Percentiles rank a stretch among this genome's conserved stretches.
Evolutionary conservation across 192 early-diverging fungal genomes (phyloP).

Genomic region (Gamsiella multidivaricata): DNA sequence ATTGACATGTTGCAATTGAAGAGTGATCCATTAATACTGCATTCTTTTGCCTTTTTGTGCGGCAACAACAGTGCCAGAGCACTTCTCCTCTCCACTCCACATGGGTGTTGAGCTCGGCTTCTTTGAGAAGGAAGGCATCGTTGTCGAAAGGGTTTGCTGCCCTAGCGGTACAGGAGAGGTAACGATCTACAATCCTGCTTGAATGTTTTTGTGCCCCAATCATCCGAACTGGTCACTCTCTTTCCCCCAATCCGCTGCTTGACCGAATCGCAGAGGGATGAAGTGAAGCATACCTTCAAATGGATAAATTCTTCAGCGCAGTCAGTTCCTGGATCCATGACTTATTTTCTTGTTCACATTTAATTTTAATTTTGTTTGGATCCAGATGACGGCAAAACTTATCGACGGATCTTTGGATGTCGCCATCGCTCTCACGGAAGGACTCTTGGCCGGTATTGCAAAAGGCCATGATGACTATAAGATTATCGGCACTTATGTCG

Average conservation of each 20-base stretch:
- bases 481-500: slow-evolving; percentile 85
- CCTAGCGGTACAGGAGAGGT: slow-evolving; percentile 54
- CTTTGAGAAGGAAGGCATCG: slow-evolving; percentile 60
- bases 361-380: not conserved
- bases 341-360: slow-evolving; percentile 3
- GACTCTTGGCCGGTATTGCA: slow-evolving; percentile 72
- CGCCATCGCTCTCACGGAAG: slow-evolving; percentile 91
- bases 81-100: slow-evolving; percentile 80
- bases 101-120: slow-evolving; percentile 68
- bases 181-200: too few relatives aligned
- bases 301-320: not conserved
- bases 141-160: slow-evolving; percentile 68
- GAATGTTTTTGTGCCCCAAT: too few relatives aligned
- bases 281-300: not conserved
- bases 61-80: slow-evolving; percentile 69
- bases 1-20: too few relatives aligned
- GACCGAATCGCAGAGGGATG: slow-evolving; percentile 15
- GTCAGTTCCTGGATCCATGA: not conserved
- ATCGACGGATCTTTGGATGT: slow-evolving; percentile 77
- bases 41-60: not conserved
- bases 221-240: not conserved
- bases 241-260: not conserved
- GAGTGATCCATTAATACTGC: too few relatives aligned
- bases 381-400: slow-evolving; percentile 58
- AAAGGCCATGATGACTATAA: slow-evolving; percentile 70